Evolutionary conservation across 2,329 filamentous ascomycete species (phyloP), one percentile per base, ranked within the genome.

Genomic region (Aphanoascus verrucosus): DNA sequence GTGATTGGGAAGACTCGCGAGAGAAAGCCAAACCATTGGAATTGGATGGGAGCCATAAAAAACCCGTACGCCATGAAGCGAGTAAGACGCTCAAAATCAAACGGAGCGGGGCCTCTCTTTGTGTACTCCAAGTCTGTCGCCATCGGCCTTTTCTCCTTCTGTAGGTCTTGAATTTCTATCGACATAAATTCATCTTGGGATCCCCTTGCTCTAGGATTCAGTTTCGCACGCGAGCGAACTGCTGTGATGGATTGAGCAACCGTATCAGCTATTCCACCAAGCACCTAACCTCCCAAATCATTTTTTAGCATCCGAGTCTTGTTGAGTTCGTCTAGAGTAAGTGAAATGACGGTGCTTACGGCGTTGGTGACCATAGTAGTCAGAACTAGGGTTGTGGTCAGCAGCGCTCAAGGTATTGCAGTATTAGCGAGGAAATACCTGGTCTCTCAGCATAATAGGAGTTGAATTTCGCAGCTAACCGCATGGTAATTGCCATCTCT

Each of bases 301-400:
- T 19, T 1, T 38, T 31, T 20, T 41, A 12, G 9, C 23, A 34
- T 42, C 12, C 38, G 5, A 34, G 31, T 3, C 15, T 12, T 52
- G 11, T 9, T 19, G 15, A 38, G 14, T n/a, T 4, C 9, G 9
- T 3, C 34, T 11, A 49, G 23, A 11, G 34, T 20, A 38, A 11
- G 19, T 34, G 12, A 19, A n/a, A 28, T 6, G 45, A 19, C 28
- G 42, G 60, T 52, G 67, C 79, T 66, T 81, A 85, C 85, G 61
- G 93, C 87, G 74, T 98, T 98, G 68, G 91, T 95, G 66, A 96
- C 88, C 91, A 98, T 98, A 72, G 94, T 98, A 58, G 93, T 98
- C 64, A 98, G 81, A 41, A 98, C 87, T 86, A 66, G 55, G 11
- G 49, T 37, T 55, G 34, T 31, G 54, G 44, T 17, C 23, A 55